phyloP scores from a whole-genome alignment of 2,329 filamentous ascomycete species.

The Aspergillus thermomutatus region DNA sequence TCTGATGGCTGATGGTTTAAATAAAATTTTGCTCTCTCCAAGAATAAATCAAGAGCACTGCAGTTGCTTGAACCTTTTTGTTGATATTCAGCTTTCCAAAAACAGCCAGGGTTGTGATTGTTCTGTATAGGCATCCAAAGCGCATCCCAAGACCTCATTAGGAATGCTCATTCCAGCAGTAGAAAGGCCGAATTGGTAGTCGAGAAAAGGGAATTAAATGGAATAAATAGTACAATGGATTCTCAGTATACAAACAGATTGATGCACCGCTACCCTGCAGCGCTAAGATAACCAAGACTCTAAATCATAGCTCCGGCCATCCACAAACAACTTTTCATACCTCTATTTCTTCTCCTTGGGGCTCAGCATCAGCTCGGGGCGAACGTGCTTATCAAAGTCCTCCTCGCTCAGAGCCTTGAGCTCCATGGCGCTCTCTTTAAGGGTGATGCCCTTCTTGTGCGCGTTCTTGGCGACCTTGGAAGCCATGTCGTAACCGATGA shows the following conservation, averaged over 20 bases:
- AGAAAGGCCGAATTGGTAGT: no score
- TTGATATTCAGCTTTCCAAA: no score
- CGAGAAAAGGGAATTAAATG: neutral
- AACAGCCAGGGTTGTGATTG: no score
- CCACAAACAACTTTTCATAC: constrained; percentile 2
- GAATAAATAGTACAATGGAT: constrained; percentile 12
- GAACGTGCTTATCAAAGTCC: constrained; percentile 86
- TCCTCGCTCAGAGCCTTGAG: constrained; percentile 81
- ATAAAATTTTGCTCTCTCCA: no score
- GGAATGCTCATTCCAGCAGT: neutral
- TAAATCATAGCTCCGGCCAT: neutral
- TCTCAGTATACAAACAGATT: constrained; percentile 15
- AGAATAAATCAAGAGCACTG: no score
- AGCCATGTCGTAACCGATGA: constrained; percentile 97
- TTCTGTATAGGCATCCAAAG: no score
- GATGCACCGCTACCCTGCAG: constrained; percentile 12
- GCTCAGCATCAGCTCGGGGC: constrained; percentile 91
- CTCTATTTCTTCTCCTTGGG: constrained; percentile 65
- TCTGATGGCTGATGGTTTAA: no score
- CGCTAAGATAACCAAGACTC: constrained; percentile 7
- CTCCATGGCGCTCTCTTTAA: constrained; percentile 93
- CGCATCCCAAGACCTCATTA: neutral
- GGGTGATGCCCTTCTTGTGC: constrained; percentile 93
- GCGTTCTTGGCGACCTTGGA: constrained; percentile 98
- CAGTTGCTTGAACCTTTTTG: no score